Evolutionary conservation across 169 alveolate species (phyloP).

Genomic region (Toxoplasma gondii): DNA sequence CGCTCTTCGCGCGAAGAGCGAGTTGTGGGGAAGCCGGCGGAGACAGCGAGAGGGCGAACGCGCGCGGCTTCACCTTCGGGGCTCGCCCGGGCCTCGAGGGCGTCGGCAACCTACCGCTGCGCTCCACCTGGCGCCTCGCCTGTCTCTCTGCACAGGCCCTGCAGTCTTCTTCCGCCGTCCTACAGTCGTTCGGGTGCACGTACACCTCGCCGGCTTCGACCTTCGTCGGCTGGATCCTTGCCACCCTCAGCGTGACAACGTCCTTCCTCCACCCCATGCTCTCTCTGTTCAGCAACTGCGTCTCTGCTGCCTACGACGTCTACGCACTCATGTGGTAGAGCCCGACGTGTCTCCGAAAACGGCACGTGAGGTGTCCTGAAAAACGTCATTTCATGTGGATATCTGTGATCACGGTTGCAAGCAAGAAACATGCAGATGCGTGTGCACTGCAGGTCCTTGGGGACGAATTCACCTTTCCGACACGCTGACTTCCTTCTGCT

Average conservation of each 20-base stretch:
- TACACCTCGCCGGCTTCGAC: conserved; percentile 40
- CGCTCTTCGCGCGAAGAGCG: too few relatives aligned
- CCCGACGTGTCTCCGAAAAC: too few relatives aligned
- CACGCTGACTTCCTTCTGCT: too few relatives aligned
- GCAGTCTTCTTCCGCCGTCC: conserved; percentile 45
- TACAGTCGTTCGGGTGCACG: conserved; percentile 53
- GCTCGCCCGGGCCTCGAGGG: neutral
- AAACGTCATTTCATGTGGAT: neutral
- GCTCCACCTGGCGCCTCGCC: neutral
- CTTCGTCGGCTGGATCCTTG: neutral
- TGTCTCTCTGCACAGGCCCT: conserved; percentile 39
- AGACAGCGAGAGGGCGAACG: neutral
- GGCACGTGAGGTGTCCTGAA: too few relatives aligned
- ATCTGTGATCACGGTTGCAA: neutral
- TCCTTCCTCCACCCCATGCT: conserved; percentile 41
- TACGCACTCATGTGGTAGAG: conserved; percentile 12
- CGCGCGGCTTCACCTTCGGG: neutral
- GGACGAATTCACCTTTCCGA: too few relatives aligned
- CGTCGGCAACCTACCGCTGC: neutral
- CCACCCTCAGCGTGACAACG: conserved; percentile 14
- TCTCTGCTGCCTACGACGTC: conserved; percentile 46
- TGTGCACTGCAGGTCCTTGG: too few relatives aligned
- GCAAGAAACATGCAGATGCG: neutral
- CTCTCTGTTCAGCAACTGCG: conserved; percentile 37
- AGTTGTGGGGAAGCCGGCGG: too few relatives aligned